phyloP scores from a whole-genome alignment of 257 asterid species.

The Capsicum baccatum region DNA sequence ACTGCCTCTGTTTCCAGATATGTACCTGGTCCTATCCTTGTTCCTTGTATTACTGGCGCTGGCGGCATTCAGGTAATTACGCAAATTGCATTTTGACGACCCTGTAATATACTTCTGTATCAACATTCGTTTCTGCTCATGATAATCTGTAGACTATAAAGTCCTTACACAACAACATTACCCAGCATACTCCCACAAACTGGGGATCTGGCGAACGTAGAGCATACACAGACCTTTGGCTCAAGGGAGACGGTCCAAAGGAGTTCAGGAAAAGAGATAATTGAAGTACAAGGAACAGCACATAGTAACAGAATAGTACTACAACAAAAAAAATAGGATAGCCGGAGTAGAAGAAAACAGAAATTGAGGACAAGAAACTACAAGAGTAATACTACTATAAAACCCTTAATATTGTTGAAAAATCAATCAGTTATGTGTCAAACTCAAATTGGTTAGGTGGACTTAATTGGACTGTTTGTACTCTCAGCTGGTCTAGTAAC shows the following conservation, averaged over 20 bases:
- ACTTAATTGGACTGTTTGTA: background rate
- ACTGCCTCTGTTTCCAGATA: constrained; percentile 25
- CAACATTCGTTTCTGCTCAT: background rate
- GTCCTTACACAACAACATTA: too few species aligned
- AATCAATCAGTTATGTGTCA: background rate
- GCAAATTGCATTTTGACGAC: background rate
- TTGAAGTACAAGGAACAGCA: too few species aligned
- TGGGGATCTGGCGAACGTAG: too few species aligned
- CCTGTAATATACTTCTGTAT: background rate
- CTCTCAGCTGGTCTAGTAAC: background rate
- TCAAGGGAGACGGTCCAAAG: too few species aligned
- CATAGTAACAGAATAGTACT: too few species aligned
- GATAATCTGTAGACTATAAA: background rate
- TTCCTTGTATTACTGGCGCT: background rate
- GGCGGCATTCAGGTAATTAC: constrained; percentile 26
- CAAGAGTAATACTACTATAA: background rate
- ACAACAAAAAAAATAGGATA: too few species aligned
- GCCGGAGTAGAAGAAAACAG: too few species aligned
- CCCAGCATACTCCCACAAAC: too few species aligned
- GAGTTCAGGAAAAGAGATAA: too few species aligned
- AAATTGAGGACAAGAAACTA: too few species aligned
- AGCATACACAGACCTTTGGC: too few species aligned
- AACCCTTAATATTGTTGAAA: background rate
- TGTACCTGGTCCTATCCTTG: constrained; percentile 23
- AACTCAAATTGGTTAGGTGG: background rate